Evolutionary conservation across 2,329 filamentous ascomycete species (phyloP), one percentile per base, ranked within the genome.

Genomic region (Bipolaris oryzae): DNA sequence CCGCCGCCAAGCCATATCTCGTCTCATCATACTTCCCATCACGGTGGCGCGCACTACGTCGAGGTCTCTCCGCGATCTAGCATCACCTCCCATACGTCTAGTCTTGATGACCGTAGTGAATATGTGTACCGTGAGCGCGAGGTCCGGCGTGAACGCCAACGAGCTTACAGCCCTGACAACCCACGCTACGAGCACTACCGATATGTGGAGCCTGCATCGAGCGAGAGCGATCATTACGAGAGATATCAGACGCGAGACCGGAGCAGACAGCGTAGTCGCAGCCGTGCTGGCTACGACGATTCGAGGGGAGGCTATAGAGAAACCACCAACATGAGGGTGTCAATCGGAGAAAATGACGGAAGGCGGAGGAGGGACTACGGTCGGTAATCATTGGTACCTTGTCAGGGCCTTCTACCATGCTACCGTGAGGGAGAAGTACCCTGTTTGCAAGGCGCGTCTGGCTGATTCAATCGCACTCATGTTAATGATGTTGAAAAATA

Each of bases 71-170:
- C 75, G 28, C 69, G 73, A 7, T 73, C 68, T 56, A 75, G 72
- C 55, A 60, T 67, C 48, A 69, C 63, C 47, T 73, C 68, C 52
- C 66, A 65, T 51, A 67, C 63, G 28, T 74, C 69, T 47, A 70
- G 68, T 53, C 72, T 71, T 20, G 64, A 50, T 15, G 64, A 50
- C n/a, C 67, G 59, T 50, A 71, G 68, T 62, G 74, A 76, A 34
- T 80, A 79, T 62, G 76, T 79, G 35, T 66, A 79, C 43, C 75
- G 76, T 21, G 80, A 82, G 71, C 70, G 74, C 43, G 79, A 81
- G 62, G 73, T 77, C 13, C 56, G 78, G 49, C 70, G 78, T n/a
- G 75, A 78, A 48, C 69, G 78, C 20, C 75, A 78, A 64, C 61
- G 63, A 52, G 67, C 71, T 50, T 71, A 75, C 38, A 74, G 72